A percentile compares a stretch with the other conserved stretches of the same genome.
phyloP scores from a whole-genome alignment of 2,329 filamentous ascomycete genomes.

The Claviceps cyperi region DNA sequence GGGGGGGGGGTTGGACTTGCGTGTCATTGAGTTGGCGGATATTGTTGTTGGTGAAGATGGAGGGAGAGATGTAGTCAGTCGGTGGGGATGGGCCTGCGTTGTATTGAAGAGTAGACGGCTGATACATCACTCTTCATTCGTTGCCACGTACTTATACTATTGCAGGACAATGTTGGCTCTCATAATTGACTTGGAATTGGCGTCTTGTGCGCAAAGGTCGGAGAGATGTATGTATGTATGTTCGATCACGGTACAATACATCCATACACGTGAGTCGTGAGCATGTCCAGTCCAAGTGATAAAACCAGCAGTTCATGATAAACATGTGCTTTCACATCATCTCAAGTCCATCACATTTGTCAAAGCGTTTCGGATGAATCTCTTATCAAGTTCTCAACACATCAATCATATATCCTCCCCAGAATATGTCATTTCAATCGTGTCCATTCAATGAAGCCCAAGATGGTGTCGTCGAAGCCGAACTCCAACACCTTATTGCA shows the following conservation, averaged over 20 bases:
- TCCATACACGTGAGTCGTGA: neutral
- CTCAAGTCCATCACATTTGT: neutral
- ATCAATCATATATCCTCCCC: constrained; percentile 6
- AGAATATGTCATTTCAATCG: constrained; percentile 2
- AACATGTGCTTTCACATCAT: neutral
- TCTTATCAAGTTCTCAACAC: constrained; percentile 1
- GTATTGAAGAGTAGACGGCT: too few species aligned
- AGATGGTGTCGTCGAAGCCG: neutral
- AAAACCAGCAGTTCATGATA: neutral
- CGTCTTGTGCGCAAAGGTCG: too few species aligned
- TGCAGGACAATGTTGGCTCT: too few species aligned
- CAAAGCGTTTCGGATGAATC: neutral
- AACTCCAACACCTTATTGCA: neutral
- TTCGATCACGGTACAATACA: neutral
- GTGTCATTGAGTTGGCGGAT: neutral
- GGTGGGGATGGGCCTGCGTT: too few species aligned
- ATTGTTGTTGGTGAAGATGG: too few species aligned
- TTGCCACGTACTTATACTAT: too few species aligned
- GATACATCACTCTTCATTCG: too few species aligned
- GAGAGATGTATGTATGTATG: too few species aligned
- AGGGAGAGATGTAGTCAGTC: too few species aligned
- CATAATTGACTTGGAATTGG: too few species aligned
- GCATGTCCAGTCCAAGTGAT: neutral
- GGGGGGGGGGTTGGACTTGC: neutral
- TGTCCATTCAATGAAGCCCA: neutral